Evolutionary conservation across 225 moss, liverwort and hornwort species (phyloP), one percentile per base, ranked within the genome.

Genomic region (Climacium dendroides): DNA sequence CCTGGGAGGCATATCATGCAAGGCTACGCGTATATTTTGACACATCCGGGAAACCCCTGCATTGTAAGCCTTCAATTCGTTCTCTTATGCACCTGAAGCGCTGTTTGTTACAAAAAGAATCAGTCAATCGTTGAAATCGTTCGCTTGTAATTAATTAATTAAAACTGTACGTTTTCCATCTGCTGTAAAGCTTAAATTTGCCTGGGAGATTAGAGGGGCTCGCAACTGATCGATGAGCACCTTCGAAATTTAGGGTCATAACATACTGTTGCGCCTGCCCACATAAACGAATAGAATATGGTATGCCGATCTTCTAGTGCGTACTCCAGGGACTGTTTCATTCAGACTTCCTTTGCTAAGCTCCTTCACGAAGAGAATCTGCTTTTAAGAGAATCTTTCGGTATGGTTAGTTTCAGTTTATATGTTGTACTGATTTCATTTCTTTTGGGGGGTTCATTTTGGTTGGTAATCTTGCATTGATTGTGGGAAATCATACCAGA

Each of bases 11-110:
- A 95, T 67, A 87, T 97, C 54, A 93, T 99, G 96, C 95, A 94
- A 87, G 97, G 97, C 83, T 97, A 99, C 53, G 98, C 95, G 14
- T 99, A 99, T 61, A 97, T 99, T 58, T 84, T 99, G 20, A 97
- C 98, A 5, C 98, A 99, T 79, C 94, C 96, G 3, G 97, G 98
- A 29, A 89, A 93, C 57, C 98, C 98, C 6, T 98, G 97, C 86
- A 92, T 98, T 69, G 98, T 98, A 91, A 95, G 94, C 65, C 25
- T 64, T 10, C 0, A 29, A 10, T 73, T 35, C 1, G 16, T 61
- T 80, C 54, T 61, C 13, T 19, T 41, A 17, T 34, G 50, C 50
- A 32, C 74, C 34, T 50, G 2, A 45, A n/a, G 6, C 45, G 45
- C 47, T 18, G 19, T 50, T 74, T 34, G 32, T 61, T 11, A 12